Base-by-base conservation (phyloP, 169 alveolate genomes). In the Plasmodium cynomolgi region DNA sequence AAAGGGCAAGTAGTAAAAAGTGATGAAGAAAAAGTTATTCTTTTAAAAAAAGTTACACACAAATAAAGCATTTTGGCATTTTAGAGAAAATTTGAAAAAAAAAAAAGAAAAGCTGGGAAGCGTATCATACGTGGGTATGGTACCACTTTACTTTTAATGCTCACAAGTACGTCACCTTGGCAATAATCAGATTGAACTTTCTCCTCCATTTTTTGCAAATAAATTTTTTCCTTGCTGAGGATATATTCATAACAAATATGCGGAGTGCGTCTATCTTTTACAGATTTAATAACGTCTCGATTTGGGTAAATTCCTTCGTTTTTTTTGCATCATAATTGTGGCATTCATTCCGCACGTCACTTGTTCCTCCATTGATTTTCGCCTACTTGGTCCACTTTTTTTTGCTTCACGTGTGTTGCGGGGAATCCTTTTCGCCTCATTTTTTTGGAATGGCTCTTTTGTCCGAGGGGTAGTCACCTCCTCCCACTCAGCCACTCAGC, bases 121-220 rank as follows among this genome's bases (percentile, higher is more conserved):
- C 68, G 54, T 84, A 72, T 33, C 44, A 23, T 11, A 71, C 31
- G 58, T 84, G 93, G 93, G 26, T 84, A 39, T 72, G n/a, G 23
- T 84, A 84, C 20, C 44, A 20, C n/a, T 56, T 84, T 3, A 41
- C 39, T 20, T 56, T 84, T 3, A 41, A 73, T 20, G 93, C 93
- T 11, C 93, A 84, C 54, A 71, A 23, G 34, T 84, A 20, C 20
- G 20, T 84, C 29, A 17, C 75, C 3, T 5, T 29, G n/a, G 83
- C 93, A 44, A 44, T 84, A 39, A 72, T 74, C 13, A 15, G 44
- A n/a, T 44, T 84, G 75, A 29, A 41, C 54, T 84, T 39, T 41
- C 26, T 84, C 29, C 75, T 84, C 33, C 47, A 73, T 84, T 84
- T 84, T 44, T 47, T 84, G 75, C 75, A 72, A 29, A 84, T 84